phyloP scores from a whole-genome alignment of 805 yeast species.

The Pichia cephalocereana region DNA sequence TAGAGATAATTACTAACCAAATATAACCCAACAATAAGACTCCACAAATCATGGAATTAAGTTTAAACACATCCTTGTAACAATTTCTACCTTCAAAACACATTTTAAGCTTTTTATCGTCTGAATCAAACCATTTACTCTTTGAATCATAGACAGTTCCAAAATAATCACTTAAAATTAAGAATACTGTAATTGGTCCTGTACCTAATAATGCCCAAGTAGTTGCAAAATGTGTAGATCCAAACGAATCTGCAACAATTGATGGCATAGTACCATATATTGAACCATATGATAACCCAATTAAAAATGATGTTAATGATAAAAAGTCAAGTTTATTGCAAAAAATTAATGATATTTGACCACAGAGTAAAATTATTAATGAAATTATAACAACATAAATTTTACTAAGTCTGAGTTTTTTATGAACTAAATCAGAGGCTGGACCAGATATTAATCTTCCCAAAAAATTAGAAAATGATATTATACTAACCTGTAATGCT shows the following conservation, averaged over 20 bases:
- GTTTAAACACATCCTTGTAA: constrained; percentile 38
- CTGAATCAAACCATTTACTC: constrained; percentile 31
- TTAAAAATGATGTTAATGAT: constrained; percentile 40
- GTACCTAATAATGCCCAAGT: constrained; percentile 71
- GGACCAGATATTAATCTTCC: constrained; percentile 64
- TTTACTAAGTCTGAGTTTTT: constrained; percentile 44
- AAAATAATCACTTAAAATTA: constrained; percentile 43
- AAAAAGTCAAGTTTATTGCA: constrained; percentile 35
- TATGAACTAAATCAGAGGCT: constrained; percentile 49
- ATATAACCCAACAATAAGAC: constrained; percentile 16
- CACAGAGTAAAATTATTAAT: constrained; percentile 27
- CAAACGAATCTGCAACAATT: constrained; percentile 62
- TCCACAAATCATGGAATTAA: constrained; percentile 30
- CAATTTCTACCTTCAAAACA: constrained; percentile 39
- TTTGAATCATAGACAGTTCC: constrained; percentile 44
- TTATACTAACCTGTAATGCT: constrained; percentile 61
- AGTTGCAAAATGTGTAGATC: constrained; percentile 58
- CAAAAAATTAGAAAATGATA: constrained; percentile 54
- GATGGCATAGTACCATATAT: constrained; percentile 71
- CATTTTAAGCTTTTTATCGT: constrained; percentile 19
- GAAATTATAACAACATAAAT: constrained; percentile 53
- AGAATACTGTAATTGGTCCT: constrained; percentile 53
- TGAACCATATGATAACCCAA: constrained; percentile 63
- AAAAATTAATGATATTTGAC: constrained; percentile 29
- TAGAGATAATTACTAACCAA: background rate